Percentiles rank a stretch among this genome's conserved stretches.
phyloP scores from a whole-genome alignment of 352 stramenopile genomes.

The Phytophthora meadii region DNA sequence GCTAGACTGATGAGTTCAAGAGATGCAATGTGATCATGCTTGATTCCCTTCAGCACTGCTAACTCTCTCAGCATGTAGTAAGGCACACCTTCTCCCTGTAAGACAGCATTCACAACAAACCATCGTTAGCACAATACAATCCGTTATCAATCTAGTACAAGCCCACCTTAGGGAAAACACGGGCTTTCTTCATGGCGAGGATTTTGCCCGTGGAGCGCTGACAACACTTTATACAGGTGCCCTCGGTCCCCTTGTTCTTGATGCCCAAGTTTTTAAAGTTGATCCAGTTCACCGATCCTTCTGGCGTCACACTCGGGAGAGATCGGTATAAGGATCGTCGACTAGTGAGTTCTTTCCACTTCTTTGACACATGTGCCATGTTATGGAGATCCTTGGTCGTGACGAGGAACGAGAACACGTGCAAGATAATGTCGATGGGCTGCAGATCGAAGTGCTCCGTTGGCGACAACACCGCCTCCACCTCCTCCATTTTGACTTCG shows the following conservation, averaged over 20 bases:
- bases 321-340: slow-evolving; percentile 74
- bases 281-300: slow-evolving; percentile 86
- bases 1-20: slow-evolving; percentile 89
- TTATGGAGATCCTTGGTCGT: slow-evolving; percentile 71
- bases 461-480: slow-evolving; percentile 41
- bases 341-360: slow-evolving; percentile 83
- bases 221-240: slow-evolving; percentile 88
- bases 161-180: slow-evolving; percentile 85
- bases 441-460: slow-evolving; percentile 86
- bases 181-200: slow-evolving; percentile 90
- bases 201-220: slow-evolving; percentile 86
- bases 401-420: slow-evolving; percentile 89
- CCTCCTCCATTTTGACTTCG: slow-evolving; percentile 49
- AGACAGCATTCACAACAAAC: slow-evolving; percentile 4
- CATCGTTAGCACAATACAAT: slow-evolving; percentile 6
- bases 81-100: slow-evolving; percentile 88
- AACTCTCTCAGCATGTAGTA: slow-evolving; percentile 94
- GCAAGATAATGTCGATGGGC: slow-evolving; percentile 88
- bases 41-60: slow-evolving; percentile 87
- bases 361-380: slow-evolving; percentile 80
- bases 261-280: slow-evolving; percentile 91
- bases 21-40: slow-evolving; percentile 89
- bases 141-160: neutral
- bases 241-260: slow-evolving; percentile 92
- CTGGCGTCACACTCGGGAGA: slow-evolving; percentile 65